Base-by-base conservation (phyloP, 371 early-diverging fungal genomes). In the Caulochytrium protostelioides region DNA sequence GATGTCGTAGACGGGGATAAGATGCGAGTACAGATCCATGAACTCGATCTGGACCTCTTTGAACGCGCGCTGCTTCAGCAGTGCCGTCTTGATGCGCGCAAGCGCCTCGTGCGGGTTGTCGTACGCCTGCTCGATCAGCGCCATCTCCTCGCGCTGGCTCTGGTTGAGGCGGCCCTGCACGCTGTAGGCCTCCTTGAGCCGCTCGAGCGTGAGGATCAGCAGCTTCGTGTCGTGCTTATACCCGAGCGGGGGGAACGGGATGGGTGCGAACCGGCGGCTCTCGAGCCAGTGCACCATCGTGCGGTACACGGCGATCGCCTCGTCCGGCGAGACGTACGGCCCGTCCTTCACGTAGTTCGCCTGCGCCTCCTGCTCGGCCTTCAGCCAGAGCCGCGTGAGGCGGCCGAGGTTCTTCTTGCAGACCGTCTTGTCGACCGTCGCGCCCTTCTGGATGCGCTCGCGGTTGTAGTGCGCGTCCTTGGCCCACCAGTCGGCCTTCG, bases 401-500 rank as follows among this genome's bases (percentile, higher is more conserved):
- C 95, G 83, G 37, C 99, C 99, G 50, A 95, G 62, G 54, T 92
- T 92, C 72, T 97, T 97, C 51, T 86, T 83, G 37, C 80, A 80
- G 10, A 91, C 87, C 7, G 91, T 90, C 61, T 97, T 97, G 57
- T 97, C 97, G 20, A 90, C 92, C 8, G 97, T 97, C n/a, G 97
- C 92, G 49, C 95, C 97, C 46, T 89, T 79, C 34, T 86, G 76
- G 49, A 97, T 90, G 60, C 97, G 85, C 54, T 95, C 92, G 52
- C 97, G 79, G 59, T 91, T 94, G 55, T 89, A 91, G 53, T 97
- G 86, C 8, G 95, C 77, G 23, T 86, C 91, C 25, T 81, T 81
- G 2, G 91, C 91, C 95, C 97, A 98, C 95, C 97, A 95, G 53
- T 94, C 95, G 20, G 97, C 91, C 67, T 95, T 98, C 36, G 83